Evolutionary conservation across 257 asterid genomes (phyloP).

Genomic region (Henckelia pumila): DNA sequence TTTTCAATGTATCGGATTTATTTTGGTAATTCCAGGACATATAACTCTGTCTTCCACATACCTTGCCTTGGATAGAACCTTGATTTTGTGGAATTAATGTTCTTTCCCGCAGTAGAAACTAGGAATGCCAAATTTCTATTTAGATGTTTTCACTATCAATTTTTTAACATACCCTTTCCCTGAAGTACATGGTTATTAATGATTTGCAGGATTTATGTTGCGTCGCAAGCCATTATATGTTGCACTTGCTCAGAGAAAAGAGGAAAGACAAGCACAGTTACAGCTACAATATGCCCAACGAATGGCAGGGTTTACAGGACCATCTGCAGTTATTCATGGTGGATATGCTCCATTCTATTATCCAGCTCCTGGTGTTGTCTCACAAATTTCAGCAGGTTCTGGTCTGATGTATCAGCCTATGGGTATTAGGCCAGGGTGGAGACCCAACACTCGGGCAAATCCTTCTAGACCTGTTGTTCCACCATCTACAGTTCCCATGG

Average conservation of each 20-base stretch:
- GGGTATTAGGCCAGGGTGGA: conserved; percentile 69
- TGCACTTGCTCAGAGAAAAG: conserved; percentile 86
- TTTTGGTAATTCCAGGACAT: not conserved
- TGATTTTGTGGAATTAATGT: not conserved
- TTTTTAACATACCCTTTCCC: conserved; percentile 1
- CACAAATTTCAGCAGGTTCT: conserved; percentile 52
- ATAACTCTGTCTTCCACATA: not conserved
- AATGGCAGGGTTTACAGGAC: conserved; percentile 49
- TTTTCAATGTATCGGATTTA: not conserved
- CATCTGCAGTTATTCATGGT: conserved; percentile 52
- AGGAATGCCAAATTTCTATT: not conserved
- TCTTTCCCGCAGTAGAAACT: not conserved
- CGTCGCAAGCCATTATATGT: conserved; percentile 72
- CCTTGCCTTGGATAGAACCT: not conserved
- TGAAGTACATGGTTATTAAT: conserved; percentile 11
- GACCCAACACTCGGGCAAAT: conserved; percentile 49
- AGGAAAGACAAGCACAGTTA: conserved; percentile 68
- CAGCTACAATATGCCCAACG: conserved; percentile 58
- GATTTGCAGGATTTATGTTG: conserved; percentile 57
- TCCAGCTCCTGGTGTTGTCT: conserved; percentile 46
- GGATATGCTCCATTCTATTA: conserved; percentile 69
- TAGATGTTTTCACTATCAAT: conserved; percentile 7
- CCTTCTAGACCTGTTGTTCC: conserved; percentile 49
- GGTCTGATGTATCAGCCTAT: conserved; percentile 55
- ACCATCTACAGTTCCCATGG: conserved; percentile 55